Percentiles rank a stretch among this genome's conserved stretches.
Conservation (phyloP, 257 asterid genomes). For the Orobanche coerulescens region DNA sequence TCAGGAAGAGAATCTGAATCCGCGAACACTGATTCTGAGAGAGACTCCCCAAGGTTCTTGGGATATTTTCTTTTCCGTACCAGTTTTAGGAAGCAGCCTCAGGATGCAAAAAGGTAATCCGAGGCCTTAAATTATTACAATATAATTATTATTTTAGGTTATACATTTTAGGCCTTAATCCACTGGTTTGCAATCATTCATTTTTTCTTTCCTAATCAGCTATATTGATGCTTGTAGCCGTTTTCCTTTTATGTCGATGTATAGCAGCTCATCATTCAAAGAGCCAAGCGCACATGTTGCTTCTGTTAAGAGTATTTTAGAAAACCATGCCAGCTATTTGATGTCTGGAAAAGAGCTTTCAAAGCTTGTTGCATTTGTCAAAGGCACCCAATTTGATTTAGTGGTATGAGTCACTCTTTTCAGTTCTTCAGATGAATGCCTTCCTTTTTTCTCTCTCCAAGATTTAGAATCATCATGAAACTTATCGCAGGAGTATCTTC, state of each 20-base stretch:
- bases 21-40: conserved; percentile 52
- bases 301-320: conserved; percentile 89
- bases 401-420: conserved; percentile 49
- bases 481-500: conserved; percentile 81
- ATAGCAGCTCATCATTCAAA: conserved; percentile 60
- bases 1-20: conserved; percentile 96
- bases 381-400: conserved; percentile 98
- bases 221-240: conserved; percentile 12
- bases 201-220: conserved; percentile 5
- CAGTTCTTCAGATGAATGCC: conserved; percentile 13
- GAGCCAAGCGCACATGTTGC: conserved; percentile 90
- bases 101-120: conserved; percentile 61
- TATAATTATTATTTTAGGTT: background rate
- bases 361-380: conserved; percentile 94
- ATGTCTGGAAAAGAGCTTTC: conserved; percentile 99
- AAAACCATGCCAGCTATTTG: conserved; percentile 92
- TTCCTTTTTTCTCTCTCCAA: background rate
- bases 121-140: background rate
- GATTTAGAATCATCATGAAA: conserved; percentile 21
- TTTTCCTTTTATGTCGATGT: conserved; percentile 21
- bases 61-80: conserved; percentile 87
- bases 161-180: conserved; percentile 4
- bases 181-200: conserved; percentile 9
- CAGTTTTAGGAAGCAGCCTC: conserved; percentile 66
- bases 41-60: conserved; percentile 76